phyloP scores from a whole-genome alignment of 768 basidiomycete species.

The Amanita rimosa region DNA sequence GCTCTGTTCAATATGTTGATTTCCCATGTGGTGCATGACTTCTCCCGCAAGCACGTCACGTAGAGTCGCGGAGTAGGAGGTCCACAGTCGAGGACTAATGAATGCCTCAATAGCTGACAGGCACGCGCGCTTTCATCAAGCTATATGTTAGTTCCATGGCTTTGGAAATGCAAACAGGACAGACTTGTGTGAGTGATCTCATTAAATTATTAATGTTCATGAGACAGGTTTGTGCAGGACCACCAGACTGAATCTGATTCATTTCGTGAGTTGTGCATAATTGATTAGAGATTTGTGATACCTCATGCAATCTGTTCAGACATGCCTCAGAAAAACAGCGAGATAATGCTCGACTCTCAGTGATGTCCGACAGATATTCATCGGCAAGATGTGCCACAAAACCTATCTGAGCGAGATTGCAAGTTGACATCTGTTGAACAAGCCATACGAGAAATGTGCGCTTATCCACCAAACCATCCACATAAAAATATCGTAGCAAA shows the following conservation, averaged over 20 bases:
- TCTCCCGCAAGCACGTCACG: slow-evolving; percentile 35
- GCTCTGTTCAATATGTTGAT: slow-evolving; percentile 26
- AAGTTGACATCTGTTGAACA: slow-evolving; percentile 62
- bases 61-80: slow-evolving; percentile 34
- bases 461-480: slow-evolving; percentile 73
- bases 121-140: slow-evolving; percentile 43
- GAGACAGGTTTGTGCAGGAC: slow-evolving; percentile 43
- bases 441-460: slow-evolving; percentile 71
- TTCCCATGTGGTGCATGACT: slow-evolving; percentile 17
- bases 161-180: slow-evolving; percentile 6
- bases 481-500: slow-evolving; percentile 65
- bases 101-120: slow-evolving; percentile 66
- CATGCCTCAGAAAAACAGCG: slow-evolving; percentile 67
- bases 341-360: slow-evolving; percentile 53
- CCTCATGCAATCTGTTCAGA: slow-evolving; percentile 57
- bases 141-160: background rate
- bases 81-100: slow-evolving; percentile 64
- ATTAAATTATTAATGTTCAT: slow-evolving; percentile 40
- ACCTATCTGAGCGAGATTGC: slow-evolving; percentile 73
- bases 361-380: slow-evolving; percentile 67
- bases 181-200: slow-evolving; percentile 50
- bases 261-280: background rate
- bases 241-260: slow-evolving; percentile 38
- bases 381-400: slow-evolving; percentile 69
- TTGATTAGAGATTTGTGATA: slow-evolving; percentile 11